Evolutionary conservation across 805 yeast species (phyloP).

Genomic region (Candida incommunis): DNA sequence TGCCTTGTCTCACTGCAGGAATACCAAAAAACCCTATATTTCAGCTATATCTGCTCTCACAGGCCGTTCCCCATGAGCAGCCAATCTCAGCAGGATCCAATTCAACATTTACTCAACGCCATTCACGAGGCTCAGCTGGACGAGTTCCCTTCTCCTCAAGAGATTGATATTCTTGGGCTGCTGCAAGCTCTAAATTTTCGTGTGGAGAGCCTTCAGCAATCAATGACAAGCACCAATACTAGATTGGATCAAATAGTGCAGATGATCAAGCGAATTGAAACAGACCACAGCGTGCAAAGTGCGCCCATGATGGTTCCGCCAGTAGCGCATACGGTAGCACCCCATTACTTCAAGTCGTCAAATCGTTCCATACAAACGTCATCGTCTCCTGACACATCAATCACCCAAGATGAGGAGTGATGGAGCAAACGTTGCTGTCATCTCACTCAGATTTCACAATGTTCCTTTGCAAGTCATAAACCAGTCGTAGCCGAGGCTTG

Average conservation of each 20-base stretch:
- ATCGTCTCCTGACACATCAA: neutral
- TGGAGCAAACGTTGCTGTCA: neutral
- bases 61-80: no score
- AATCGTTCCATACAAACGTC: neutral
- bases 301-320: neutral
- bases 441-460: neutral
- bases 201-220: neutral
- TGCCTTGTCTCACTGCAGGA: no score
- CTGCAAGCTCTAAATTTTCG: neutral
- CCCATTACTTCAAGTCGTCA: neutral
- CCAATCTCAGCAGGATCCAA: no score
- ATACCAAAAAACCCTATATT: no score
- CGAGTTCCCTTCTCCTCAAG: neutral
- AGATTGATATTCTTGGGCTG: neutral
- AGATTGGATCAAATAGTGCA: neutral
- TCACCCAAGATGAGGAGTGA: neutral
- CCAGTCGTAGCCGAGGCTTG: neutral
- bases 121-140: neutral
- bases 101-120: neutral
- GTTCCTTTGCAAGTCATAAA: neutral
- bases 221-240: neutral
- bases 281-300: neutral
- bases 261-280: neutral
- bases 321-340: neutral
- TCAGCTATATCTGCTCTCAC: no score